Evolutionary conservation across 108 stramenopile species (phyloP), one percentile per base, ranked within the genome.

Genomic region (Stephanodiscus triporus): DNA sequence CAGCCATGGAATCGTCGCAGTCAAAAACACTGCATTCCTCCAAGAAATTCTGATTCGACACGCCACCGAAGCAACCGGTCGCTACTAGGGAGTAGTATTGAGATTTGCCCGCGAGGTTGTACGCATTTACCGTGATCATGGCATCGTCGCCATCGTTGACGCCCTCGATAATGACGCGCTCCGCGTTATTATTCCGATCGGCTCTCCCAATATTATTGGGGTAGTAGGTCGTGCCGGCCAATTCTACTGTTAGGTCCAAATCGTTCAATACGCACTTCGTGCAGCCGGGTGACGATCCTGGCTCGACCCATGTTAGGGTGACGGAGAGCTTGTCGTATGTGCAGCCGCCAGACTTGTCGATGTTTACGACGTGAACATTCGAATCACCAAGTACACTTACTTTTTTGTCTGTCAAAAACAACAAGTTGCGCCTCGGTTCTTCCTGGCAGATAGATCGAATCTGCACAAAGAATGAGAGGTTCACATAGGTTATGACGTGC

Each of bases 31-130:
- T 49, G 6, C 48, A 49, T 6, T 49, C 48, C 16, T 49, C 6
- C 5, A 49, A 2, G 48, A 49, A 49, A 19, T 49, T 49, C 19
- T 49, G 48, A 7, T 49, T 49, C 5, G 19, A 45, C n/a, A 65
- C 48, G 14, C 72, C 72, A 13, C 72, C 72, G 54, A 65, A 65
- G 47, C 72, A 73, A 36, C 72, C 72, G 53, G 63, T 65, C 2
- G 72, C 63, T 11, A 73, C 47, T 19, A 73, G 53, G 0, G 72
- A 63, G 20, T 53, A 73, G 24, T 20, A 32, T 14, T 73, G 72
- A 17, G 20, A 30, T 6, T 8, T 9, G 7, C 20, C 4, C 10
- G 11, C 29, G 13, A 73, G 63, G 13, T 48, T 64, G 47, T 16
- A 50, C 13, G 32, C 72, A 32, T 26, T 64, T 34, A 64, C 72